Conservation (phyloP, 345 rosid genomes). For the Arabis alpina region DNA sequence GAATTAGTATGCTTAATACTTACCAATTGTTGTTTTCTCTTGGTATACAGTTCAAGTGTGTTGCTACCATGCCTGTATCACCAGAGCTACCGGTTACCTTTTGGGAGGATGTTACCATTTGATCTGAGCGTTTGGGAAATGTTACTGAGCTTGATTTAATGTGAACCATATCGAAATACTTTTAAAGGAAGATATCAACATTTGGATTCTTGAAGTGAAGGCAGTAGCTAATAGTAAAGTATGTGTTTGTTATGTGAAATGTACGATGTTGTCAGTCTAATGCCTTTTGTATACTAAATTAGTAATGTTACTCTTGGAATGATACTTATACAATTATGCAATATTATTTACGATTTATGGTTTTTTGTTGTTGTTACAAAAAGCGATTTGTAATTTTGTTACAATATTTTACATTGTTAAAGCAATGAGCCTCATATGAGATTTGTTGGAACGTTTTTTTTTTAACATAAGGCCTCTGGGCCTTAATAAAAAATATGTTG, state of each 20-base stretch:
- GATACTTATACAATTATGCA: neutral
- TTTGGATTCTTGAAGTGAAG: constrained; percentile 19
- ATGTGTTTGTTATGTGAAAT: constrained; percentile 5
- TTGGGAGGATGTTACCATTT: constrained; percentile 51
- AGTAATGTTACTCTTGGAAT: constrained; percentile 18
- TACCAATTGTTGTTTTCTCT: constrained; percentile 15
- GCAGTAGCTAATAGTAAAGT: neutral
- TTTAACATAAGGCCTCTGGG: no score
- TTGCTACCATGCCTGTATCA: constrained; percentile 59
- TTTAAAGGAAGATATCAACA: neutral
- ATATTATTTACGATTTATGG: neutral
- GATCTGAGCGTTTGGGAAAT: constrained; percentile 24
- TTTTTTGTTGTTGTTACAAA: neutral
- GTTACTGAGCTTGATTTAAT: neutral
- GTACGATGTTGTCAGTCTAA: neutral
- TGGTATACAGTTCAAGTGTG: constrained; percentile 65
- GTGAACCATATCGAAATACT: neutral
- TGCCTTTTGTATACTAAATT: constrained; percentile 2
- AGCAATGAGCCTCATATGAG: no score
- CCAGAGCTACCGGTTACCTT: constrained; percentile 55
- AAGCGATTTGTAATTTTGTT: neutral
- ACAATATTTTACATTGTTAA: neutral
- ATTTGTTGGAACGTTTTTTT: no score
- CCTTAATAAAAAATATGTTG: no score
- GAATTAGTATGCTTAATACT: neutral